Evolutionary conservation across 768 basidiomycete species (phyloP).

Genomic region (Baorangia bicolor): DNA sequence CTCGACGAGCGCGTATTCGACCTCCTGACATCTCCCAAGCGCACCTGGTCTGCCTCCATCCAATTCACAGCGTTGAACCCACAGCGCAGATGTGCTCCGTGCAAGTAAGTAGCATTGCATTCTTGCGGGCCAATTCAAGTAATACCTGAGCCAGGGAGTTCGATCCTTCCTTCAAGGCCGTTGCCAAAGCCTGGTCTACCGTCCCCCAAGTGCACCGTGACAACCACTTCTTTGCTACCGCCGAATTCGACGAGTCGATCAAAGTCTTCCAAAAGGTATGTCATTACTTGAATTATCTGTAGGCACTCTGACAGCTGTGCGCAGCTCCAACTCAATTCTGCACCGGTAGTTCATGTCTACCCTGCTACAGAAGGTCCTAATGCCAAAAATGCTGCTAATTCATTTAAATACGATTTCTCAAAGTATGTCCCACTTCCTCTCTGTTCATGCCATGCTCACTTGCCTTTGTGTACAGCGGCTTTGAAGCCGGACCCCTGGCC

Average conservation of each 20-base stretch:
- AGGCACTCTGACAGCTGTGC: constrained; percentile 10
- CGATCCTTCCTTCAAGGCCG: constrained; percentile 75
- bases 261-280: constrained; percentile 77
- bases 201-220: constrained; percentile 61
- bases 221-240: constrained; percentile 87
- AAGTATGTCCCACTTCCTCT: constrained; percentile 44
- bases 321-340: constrained; percentile 79
- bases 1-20: constrained; percentile 78
- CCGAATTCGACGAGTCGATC: constrained; percentile 82
- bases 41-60: constrained; percentile 86
- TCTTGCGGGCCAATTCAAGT: neutral
- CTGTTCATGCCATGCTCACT: neutral
- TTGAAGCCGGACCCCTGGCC: constrained; percentile 76
- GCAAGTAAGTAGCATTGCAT: constrained; percentile 61
- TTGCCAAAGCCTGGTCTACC: constrained; percentile 80
- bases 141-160: constrained; percentile 63
- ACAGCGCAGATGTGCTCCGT: constrained; percentile 84
- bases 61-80: constrained; percentile 86
- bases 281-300: neutral
- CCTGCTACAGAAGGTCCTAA: constrained; percentile 69
- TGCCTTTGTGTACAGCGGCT: constrained; percentile 58
- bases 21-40: constrained; percentile 67
- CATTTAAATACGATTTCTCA: constrained; percentile 76
- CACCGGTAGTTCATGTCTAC: constrained; percentile 81
- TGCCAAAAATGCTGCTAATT: constrained; percentile 49